Conservation (phyloP, 208 protist species). For the Trypanosoma vivax region DNA sequence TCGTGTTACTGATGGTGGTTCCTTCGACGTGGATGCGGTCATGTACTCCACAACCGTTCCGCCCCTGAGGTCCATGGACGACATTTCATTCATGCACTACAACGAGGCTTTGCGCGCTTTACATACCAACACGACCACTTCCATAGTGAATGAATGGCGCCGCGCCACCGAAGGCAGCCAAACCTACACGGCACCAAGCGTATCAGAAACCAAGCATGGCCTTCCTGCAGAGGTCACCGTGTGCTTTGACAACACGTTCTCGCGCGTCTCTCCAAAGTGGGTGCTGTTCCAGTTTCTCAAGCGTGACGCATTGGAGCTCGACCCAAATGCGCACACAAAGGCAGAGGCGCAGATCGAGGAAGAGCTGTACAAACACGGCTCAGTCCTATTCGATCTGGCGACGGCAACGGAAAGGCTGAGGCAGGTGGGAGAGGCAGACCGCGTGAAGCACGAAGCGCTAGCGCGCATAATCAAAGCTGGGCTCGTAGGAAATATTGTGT, state of each 20-base stretch:
- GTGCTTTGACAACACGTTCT: slow-evolving; percentile 71
- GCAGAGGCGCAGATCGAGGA: slow-evolving; percentile 40
- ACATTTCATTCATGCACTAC: slow-evolving; percentile 41
- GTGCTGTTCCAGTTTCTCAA: slow-evolving; percentile 48
- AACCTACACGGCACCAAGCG: slow-evolving; percentile 48
- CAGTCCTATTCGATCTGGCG: slow-evolving; percentile 39
- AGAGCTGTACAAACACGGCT: slow-evolving; percentile 43
- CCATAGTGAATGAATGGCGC: slow-evolving; percentile 44
- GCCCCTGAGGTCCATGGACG: slow-evolving; percentile 20
- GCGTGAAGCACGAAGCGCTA: slow-evolving; percentile 32
- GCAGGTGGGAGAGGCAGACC: slow-evolving; percentile 38
- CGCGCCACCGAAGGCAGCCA: slow-evolving; percentile 51
- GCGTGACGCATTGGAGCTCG: slow-evolving; percentile 39
- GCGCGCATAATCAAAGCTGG: slow-evolving; percentile 34
- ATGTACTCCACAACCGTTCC: slow-evolving; percentile 35
- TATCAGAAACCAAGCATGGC: slow-evolving; percentile 45
- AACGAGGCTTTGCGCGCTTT: slow-evolving; percentile 22
- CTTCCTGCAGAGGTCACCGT: slow-evolving; percentile 52
- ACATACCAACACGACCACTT: slow-evolving; percentile 27
- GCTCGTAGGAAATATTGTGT: slow-evolving; percentile 40
- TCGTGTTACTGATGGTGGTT: slow-evolving; percentile 63
- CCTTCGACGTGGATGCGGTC: slow-evolving; percentile 56
- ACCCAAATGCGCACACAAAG: slow-evolving; percentile 19
- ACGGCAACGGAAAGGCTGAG: slow-evolving; percentile 35
- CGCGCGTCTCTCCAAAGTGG: slow-evolving; percentile 59